Evolutionary conservation across 1,284 basidiomycete genomes (phyloP), one percentile per base, ranked within the genome.

Genomic region (Irpex rosettiformis): DNA sequence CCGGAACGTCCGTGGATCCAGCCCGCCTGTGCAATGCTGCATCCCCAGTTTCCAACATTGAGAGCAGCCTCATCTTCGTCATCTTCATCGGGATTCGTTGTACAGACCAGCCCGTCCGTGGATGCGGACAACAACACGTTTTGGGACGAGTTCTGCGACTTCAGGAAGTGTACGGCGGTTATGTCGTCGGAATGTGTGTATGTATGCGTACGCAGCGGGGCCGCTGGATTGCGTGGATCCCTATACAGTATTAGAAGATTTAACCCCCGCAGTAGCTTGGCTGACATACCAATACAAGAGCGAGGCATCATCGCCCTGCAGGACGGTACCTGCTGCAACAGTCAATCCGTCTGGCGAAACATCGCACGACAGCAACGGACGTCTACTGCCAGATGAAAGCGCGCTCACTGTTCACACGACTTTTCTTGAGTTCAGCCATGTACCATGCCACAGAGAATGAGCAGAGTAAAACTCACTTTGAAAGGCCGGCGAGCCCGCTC

Each of bases 181-280:
- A 91, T 79, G 67, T 93, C 89, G 70, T 93, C 88, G 4, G 90
- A 90, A 68, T 92, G 89, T 0, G 88, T 90, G 11, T 83, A 88
- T 1, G 78, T 74, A 66, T 86, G 83, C 40, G 71, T 70, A 40
- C 79, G 78, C 16, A 81, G 64, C 18, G 78, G 82, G n/a, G 77
- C 76, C 3, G 67, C 73, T 4, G 82, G 79, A 55, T 74, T 76
- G 24, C 84, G 78, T 28, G 79, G 78, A 66, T 85, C 84, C 89
- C 88, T 91, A 67, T 52, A 54, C 30, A 8, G 42, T 40, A 29
- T n/a, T 16, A 51, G 7, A 21, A 29, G 7, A 13, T n/a, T 48
- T 11, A 28, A 33, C 13, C 51, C 7, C n/a, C 4, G 27, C 43
- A n/a, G 49, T 18, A 25, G 53, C 57, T 22, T 28, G 28, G 45